phyloP scores from a whole-genome alignment of 176 grass and related monocot genomes.

The Phyllostachys edulis region DNA sequence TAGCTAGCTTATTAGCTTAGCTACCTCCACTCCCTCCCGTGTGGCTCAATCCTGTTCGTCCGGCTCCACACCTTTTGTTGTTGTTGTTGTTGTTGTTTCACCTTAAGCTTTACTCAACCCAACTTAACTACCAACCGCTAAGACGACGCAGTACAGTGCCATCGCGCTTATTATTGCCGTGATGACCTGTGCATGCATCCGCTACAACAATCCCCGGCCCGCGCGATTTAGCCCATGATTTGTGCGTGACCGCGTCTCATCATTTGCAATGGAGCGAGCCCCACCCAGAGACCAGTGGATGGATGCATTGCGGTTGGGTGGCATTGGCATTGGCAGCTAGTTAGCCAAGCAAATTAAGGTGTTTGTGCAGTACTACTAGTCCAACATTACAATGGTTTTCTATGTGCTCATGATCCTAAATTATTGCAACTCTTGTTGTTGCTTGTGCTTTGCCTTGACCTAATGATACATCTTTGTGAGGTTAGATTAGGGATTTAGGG shows the following conservation, averaged over 20 bases:
- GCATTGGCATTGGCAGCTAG: neutral
- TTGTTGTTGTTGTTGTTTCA: neutral
- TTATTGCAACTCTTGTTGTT: neutral
- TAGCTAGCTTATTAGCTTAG: neutral
- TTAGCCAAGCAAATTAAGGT: neutral
- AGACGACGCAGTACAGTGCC: neutral
- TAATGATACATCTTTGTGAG: neutral
- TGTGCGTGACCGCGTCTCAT: slow-evolving; percentile 5
- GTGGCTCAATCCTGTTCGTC: neutral
- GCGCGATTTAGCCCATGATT: slow-evolving; percentile 27
- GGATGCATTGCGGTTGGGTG: slow-evolving; percentile 13
- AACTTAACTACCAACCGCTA: slow-evolving; percentile 34
- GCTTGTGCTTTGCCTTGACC: neutral
- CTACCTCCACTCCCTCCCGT: slow-evolving; percentile 13
- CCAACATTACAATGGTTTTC: neutral
- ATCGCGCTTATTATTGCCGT: neutral
- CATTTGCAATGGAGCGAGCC: slow-evolving; percentile 7
- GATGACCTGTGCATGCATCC: neutral
- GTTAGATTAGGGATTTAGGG: neutral
- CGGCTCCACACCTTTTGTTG: neutral
- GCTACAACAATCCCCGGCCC: neutral
- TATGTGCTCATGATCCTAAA: neutral
- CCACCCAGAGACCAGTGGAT: neutral
- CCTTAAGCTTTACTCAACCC: slow-evolving; percentile 42
- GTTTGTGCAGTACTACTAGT: neutral